Conservation (phyloP, 2,329 filamentous ascomycete genomes). For the Penicillium sp. region DNA sequence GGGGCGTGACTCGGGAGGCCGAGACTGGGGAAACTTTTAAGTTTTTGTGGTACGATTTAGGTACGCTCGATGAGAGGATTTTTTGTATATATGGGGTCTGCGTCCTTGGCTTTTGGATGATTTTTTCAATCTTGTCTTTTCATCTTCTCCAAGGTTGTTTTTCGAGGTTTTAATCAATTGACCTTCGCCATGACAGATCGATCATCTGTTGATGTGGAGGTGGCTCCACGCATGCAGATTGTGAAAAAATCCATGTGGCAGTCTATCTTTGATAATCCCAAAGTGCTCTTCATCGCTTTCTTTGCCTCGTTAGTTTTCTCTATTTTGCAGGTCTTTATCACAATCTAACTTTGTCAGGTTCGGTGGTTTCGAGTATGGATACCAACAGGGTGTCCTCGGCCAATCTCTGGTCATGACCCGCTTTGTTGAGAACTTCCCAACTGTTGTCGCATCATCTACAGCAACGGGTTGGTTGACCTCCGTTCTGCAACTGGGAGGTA, state of each 20-base stretch:
- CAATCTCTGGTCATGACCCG: conserved; percentile 53
- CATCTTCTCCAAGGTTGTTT: neutral
- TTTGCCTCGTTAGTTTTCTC: conserved; percentile 42
- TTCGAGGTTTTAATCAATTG: no score
- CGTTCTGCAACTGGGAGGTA: conserved; percentile 53
- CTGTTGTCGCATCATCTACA: conserved; percentile 43
- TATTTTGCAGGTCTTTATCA: neutral
- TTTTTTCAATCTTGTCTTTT: neutral
- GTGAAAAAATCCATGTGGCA: conserved; percentile 29
- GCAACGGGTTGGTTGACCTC: conserved; percentile 49
- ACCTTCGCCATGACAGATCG: conserved; percentile 15
- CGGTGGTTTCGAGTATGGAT: conserved; percentile 52
- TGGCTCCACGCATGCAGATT: conserved; percentile 17
- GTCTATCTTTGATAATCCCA: conserved; percentile 39
- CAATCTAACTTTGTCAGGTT: conserved; percentile 27
- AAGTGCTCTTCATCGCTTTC: conserved; percentile 54
- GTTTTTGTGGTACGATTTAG: conserved; percentile 7
- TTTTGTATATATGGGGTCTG: neutral
- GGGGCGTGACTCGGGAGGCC: conserved; percentile 19
- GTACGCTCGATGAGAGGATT: neutral
- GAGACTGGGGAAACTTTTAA: conserved; percentile 16
- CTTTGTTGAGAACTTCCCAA: conserved; percentile 48
- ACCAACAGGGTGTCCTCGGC: conserved; percentile 46
- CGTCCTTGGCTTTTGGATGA: neutral
- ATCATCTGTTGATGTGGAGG: conserved; percentile 19